Percentiles rank a stretch among this genome's conserved stretches.
These are phyloP conservation scores for Rhododendron kiyosumense DNA, from an alignment of 148 eudicot species.

Conservation along the genomic window DNA sequence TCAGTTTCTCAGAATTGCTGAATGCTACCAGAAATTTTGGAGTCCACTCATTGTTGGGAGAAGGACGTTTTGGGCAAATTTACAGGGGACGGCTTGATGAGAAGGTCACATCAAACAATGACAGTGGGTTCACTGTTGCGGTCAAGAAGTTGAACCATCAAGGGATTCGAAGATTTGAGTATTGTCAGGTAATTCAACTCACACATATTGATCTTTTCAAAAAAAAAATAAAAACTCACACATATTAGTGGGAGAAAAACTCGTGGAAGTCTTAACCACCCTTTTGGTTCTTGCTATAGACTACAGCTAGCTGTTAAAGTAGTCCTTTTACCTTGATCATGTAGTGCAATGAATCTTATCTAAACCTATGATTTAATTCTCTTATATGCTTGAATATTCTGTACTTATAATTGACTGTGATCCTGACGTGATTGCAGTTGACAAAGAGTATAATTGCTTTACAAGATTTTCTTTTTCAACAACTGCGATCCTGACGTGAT, in stretches of 20 bases:
- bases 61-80: neutral
- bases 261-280: neutral
- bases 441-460: too few species aligned
- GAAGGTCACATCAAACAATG: neutral
- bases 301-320: neutral
- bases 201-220: too few species aligned
- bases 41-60: neutral
- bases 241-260: neutral
- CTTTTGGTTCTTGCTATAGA: neutral
- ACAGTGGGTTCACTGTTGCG: neutral
- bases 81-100: neutral
- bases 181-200: neutral
- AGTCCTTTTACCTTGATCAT: neutral
- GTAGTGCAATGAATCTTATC: neutral
- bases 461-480: neutral
- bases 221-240: too few species aligned
- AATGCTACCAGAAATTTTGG: neutral
- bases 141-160: neutral
- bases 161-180: neutral
- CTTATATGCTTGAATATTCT: neutral
- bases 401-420: neutral
- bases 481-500: neutral
- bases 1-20: neutral
- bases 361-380: neutral
- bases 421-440: too few species aligned